phyloP scores from a whole-genome alignment of 23 red algal species.

The Gracilaria gracilis region DNA sequence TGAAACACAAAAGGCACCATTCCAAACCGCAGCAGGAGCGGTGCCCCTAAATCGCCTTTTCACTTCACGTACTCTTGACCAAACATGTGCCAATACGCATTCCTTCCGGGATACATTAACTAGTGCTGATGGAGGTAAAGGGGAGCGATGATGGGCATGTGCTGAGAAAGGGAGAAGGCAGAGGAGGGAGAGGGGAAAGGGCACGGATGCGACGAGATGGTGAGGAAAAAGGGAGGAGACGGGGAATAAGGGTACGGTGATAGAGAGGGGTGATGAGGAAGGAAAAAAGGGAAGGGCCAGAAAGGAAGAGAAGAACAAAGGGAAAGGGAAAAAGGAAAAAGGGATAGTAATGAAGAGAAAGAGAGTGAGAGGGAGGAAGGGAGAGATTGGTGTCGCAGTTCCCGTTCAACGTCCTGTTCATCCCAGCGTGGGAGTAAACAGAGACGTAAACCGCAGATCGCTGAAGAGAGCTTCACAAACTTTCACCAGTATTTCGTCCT shows the following conservation, averaged over 20 bases:
- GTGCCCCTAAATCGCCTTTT: background rate
- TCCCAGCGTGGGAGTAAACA: background rate
- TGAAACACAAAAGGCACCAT: background rate
- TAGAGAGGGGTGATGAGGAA: background rate
- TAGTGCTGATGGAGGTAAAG: background rate
- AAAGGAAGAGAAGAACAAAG: background rate
- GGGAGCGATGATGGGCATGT: background rate
- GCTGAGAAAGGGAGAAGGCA: background rate
- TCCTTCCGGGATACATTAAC: background rate
- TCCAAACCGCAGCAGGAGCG: no score
- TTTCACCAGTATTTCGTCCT: background rate
- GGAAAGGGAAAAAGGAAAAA: background rate
- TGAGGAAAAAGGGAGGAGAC: background rate
- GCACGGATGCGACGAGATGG: background rate
- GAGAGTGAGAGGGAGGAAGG: background rate
- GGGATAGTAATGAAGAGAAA: background rate
- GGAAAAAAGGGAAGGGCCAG: background rate
- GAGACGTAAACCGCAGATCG: background rate
- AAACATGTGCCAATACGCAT: background rate
- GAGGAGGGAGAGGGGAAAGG: background rate
- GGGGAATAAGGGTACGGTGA: no score
- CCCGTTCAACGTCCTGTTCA: background rate
- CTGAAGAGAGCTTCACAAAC: slow-evolving; percentile 1
- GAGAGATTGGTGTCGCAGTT: background rate
- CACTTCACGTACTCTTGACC: background rate